Base-by-base conservation (phyloP, 768 basidiomycete genomes). In the Psilocybe tampanensis region DNA sequence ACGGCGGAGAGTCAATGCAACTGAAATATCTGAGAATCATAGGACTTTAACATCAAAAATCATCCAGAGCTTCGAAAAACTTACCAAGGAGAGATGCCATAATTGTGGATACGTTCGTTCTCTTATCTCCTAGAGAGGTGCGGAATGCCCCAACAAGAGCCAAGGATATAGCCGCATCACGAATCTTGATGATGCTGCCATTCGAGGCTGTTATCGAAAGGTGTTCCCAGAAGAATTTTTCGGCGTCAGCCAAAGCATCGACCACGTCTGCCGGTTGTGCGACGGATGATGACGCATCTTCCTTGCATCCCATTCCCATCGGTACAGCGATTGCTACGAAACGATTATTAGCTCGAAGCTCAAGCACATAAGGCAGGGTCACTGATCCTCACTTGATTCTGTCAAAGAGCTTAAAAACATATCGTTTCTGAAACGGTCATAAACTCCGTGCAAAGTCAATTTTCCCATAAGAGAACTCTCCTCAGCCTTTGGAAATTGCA, bases 321-420 rank as follows among this genome's bases (percentile, higher is more conserved):
- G 93, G 92, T 54, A 94, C 79, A 2, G 92, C 85, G 58, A 96
- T 89, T 21, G 91, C 90, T 97, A 60, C 32, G 18, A 65, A 56
- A 22, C 2, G 17, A 6, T 51, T 44, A 24, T 56, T 42, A 41
- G 45, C 17, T 33, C 43, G 8, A 18, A 39, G n/a, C 34, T 44
- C 7, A 22, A 44, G 42, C 32, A 11, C 15, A 21, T 43, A 24
- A 13, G 26, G 32, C 29, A 48, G 19, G 11, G n/a, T 5, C n/a
- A 23, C 9, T 32, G 17, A 44, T 34, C 42, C 92, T 33, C 64
- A 96, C 95, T 88, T 1, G 96, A 96, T 68, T 98, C 96, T 0
- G 89, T 83, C 21, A 98, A 74, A 17, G 95, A 95, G 66, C 89
- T 94, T 56, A 97, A 76, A 68, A 95, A 91, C 76, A 97, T 90